Evolutionary conservation across 768 basidiomycete genomes (phyloP).

Genomic region (Leccinellum albellum): DNA sequence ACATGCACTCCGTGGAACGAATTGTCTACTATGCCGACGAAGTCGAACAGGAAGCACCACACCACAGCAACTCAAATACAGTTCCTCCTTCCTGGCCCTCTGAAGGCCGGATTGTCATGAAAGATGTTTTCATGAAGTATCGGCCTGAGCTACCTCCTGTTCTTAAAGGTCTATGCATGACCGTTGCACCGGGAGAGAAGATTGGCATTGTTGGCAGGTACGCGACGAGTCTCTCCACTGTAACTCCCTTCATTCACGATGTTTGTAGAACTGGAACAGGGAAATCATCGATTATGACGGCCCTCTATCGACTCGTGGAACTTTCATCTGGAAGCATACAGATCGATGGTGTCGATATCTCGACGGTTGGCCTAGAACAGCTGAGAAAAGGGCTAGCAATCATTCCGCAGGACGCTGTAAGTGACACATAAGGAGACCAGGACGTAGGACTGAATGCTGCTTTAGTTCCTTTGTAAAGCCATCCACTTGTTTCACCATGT

Average conservation of each 20-base stretch:
- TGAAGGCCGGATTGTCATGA: conserved; percentile 68
- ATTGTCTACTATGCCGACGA: conserved; percentile 76
- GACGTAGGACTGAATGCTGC: background rate
- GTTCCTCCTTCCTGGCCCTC: conserved; percentile 71
- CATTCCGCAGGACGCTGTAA: conserved; percentile 70
- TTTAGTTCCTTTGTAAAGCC: conserved; percentile 39
- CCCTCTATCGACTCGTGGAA: conserved; percentile 84
- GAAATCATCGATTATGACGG: conserved; percentile 87
- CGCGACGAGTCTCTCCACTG: conserved; percentile 1
- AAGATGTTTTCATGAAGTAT: conserved; percentile 75
- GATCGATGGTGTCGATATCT: conserved; percentile 83
- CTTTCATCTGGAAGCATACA: conserved; percentile 66
- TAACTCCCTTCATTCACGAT: background rate
- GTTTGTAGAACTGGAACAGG: conserved; percentile 71
- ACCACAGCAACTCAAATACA: conserved; percentile 56
- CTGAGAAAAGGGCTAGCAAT: conserved; percentile 67
- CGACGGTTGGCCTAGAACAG: conserved; percentile 72
- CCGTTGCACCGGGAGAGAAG: conserved; percentile 74
- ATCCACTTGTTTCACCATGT: background rate
- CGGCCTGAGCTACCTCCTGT: conserved; percentile 86
- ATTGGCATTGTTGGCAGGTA: conserved; percentile 82
- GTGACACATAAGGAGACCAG: background rate
- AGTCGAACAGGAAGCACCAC: conserved; percentile 79
- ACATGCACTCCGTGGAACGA: conserved; percentile 90
- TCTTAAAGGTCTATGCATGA: conserved; percentile 76